Percentiles rank a stretch among this genome's conserved stretches.
These are phyloP conservation scores for Saksenaea vasiformis DNA, from an alignment of 371 early-diverging fungal species.

Conservation along the genomic window DNA sequence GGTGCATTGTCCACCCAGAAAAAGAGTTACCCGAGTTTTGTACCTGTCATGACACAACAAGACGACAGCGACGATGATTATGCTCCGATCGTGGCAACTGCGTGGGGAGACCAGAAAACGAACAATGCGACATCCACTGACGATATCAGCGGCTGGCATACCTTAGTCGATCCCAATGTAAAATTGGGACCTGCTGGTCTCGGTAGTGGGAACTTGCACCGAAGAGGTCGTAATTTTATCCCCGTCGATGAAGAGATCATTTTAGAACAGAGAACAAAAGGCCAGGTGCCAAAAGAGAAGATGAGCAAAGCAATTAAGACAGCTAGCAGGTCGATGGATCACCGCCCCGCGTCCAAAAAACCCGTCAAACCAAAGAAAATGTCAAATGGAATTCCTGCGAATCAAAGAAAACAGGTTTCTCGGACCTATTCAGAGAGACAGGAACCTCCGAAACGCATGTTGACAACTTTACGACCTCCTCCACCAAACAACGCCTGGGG, in stretches of 20 bases:
- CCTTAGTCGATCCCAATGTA: slow-evolving; percentile 19
- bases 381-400: not conserved
- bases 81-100: slow-evolving; percentile 11
- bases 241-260: slow-evolving; percentile 25
- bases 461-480: slow-evolving; percentile 9
- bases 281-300: slow-evolving; percentile 7
- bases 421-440: not conserved
- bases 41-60: not conserved
- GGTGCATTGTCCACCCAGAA: slow-evolving; percentile 1
- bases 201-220: slow-evolving; percentile 26
- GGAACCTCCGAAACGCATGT: not conserved
- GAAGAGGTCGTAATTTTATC: slow-evolving; percentile 24
- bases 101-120: slow-evolving; percentile 13
- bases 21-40: no score
- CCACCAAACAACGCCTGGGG: slow-evolving; percentile 18
- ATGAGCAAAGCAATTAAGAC: not conserved
- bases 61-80: slow-evolving; percentile 22
- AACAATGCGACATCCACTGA: not conserved
- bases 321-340: not conserved
- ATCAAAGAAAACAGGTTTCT: not conserved
- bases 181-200: slow-evolving; percentile 25
- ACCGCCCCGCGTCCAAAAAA: not conserved
- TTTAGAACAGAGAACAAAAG: slow-evolving; percentile 18
- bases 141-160: slow-evolving; percentile 12
- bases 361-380: slow-evolving; percentile 1